A percentile compares a stretch with the other conserved stretches of the same genome.
phyloP scores from a whole-genome alignment of 2,329 filamentous ascomycete genomes.

The Beauveria pseudobassiana region DNA sequence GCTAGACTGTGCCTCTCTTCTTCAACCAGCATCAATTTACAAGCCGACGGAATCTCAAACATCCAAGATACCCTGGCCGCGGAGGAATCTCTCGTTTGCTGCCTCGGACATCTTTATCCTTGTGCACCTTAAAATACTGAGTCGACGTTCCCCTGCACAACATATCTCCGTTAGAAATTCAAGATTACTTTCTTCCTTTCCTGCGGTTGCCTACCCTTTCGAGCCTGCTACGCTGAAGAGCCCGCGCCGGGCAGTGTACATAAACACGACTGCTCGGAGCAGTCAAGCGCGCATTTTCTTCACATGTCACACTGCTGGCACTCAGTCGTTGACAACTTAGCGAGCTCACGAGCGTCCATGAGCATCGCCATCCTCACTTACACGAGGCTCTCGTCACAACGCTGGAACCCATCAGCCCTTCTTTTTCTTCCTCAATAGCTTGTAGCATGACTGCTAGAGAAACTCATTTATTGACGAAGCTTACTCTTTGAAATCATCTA shows the following conservation, averaged over 20 bases:
- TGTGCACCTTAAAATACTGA: background rate
- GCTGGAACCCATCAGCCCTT: background rate
- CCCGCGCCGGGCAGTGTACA: background rate
- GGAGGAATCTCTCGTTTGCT: background rate
- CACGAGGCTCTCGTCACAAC: background rate
- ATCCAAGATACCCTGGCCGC: background rate
- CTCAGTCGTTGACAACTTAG: background rate
- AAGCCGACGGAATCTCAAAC: background rate
- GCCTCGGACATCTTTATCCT: background rate
- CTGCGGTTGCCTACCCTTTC: too few species aligned
- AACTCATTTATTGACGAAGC: too few species aligned
- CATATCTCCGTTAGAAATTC: too few species aligned
- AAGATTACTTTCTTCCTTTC: too few species aligned
- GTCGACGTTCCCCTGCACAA: background rate
- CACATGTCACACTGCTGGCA: background rate
- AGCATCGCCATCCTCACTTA: slow-evolving; percentile 15
- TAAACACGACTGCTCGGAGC: background rate
- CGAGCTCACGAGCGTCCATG: slow-evolving; percentile 20
- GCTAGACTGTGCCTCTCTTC: background rate
- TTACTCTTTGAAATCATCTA: too few species aligned
- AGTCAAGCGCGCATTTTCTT: background rate
- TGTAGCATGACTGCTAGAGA: too few species aligned
- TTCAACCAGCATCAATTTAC: background rate
- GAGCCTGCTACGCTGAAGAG: too few species aligned
- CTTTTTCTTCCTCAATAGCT: too few species aligned